Evolutionary conservation across 768 basidiomycete genomes (phyloP).

Genomic region (Lactarius deliciosus): DNA sequence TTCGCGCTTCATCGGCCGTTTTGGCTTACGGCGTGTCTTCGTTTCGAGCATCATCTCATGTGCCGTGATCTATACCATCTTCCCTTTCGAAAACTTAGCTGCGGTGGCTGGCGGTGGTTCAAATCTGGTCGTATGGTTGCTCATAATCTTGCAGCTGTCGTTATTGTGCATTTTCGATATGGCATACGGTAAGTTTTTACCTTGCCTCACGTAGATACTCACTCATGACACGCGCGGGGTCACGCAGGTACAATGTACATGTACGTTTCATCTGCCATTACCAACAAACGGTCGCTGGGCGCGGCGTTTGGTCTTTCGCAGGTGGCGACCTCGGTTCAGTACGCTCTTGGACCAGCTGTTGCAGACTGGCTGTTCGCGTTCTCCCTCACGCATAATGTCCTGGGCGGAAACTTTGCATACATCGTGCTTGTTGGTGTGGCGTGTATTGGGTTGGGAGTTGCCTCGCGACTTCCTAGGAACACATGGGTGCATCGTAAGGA

Average conservation of each 20-base stretch:
- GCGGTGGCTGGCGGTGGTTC: background rate
- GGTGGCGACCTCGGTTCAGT: slow-evolving; percentile 40
- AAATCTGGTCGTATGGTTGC: background rate
- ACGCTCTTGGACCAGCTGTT: slow-evolving; percentile 53
- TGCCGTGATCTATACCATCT: slow-evolving; percentile 31
- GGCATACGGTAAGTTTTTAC: background rate
- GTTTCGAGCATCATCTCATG: slow-evolving; percentile 31
- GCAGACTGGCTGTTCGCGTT: slow-evolving; percentile 66
- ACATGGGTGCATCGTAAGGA: background rate
- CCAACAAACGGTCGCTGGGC: slow-evolving; percentile 62
- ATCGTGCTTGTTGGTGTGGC: background rate
- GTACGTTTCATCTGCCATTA: slow-evolving; percentile 57
- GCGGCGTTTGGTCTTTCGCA: slow-evolving; percentile 59
- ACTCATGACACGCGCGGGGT: slow-evolving; percentile 24
- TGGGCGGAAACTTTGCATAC: background rate
- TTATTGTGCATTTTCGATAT: background rate
- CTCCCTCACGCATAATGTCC: slow-evolving; percentile 43
- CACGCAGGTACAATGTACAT: slow-evolving; percentile 62
- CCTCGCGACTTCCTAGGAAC: background rate
- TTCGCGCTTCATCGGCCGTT: slow-evolving; percentile 36
- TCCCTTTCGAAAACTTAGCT: slow-evolving; percentile 31
- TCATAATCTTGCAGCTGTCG: background rate
- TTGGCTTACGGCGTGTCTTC: slow-evolving; percentile 40
- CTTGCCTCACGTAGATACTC: background rate
- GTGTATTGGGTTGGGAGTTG: background rate